Base-by-base conservation (phyloP, 257 asterid genomes). In the Agastache rugosa region DNA sequence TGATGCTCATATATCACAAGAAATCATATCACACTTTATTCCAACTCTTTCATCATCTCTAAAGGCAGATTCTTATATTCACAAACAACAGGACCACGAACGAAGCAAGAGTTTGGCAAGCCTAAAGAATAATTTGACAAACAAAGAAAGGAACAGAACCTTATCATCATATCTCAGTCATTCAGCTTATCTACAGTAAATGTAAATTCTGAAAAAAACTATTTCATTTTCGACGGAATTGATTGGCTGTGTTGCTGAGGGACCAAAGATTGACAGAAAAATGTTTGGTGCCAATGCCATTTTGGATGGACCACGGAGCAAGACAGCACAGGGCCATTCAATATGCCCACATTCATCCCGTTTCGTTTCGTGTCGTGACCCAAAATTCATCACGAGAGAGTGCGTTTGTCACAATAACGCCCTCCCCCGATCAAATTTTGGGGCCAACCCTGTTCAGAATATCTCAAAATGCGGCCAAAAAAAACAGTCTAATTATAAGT, bases 281-380 rank as follows among this genome's bases (percentile, higher is more conserved):
- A 67, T 59, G 77, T 68, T 68, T 37, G 79, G 78, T 53, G 60
- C 55, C 63, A 62, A 69, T 51, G 59, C 54, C 63, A 63, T 74
- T 62, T 47, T 55, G 23, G 22, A 63, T 76, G 86, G 84, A 83
- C 82, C 84, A 79, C 70, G 61, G 16, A 63, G 77, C 31, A 27
- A 67, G 73, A 71, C 65, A 59, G 74, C 64, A 59, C 70, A 48
- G 29, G 11, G 47, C 83, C 83, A 73, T 79, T 69, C 80, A 76
- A 73, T 63, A 60, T 73, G 84, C 56, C 65, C 82, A 62, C 75
- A 50, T 10, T 17, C 37, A n/a, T 63, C 39, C 19, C 15, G 20
- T 72, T 81, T 20, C 35, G 29, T 63, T 25, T 23, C 50, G 9
- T 70, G 50, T 17, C 37, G 51, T 9, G 12, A 67, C 31, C 20